phyloP scores from a whole-genome alignment of 257 asterid species.

The Knoxia roxburghii region DNA sequence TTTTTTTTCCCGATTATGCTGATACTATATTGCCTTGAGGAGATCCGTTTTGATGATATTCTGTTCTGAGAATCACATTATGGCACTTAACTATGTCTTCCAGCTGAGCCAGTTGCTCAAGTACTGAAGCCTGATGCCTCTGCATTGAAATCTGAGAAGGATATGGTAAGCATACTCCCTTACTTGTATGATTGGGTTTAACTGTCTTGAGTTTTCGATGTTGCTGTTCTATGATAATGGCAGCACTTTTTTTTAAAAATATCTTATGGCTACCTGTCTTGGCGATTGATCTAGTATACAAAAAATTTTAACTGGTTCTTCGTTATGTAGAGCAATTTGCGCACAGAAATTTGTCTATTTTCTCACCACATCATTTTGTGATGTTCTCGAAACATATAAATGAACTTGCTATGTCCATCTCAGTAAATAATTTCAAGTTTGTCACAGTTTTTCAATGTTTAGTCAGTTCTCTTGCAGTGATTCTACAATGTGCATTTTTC shows the following conservation, averaged over 20 bases:
- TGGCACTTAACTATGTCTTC: constrained; percentile 19
- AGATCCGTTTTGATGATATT: not conserved
- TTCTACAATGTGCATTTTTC: not conserved
- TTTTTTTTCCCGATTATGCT: not conserved
- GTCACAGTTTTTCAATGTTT: not conserved
- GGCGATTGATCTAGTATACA: no score
- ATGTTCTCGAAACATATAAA: no score
- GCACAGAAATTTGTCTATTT: no score
- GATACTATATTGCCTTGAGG: not conserved
- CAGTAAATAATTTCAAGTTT: not conserved
- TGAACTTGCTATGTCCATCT: not conserved
- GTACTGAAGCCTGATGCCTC: constrained; percentile 40
- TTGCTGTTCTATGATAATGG: not conserved
- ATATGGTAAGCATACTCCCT: constrained; percentile 32
- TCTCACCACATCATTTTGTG: no score
- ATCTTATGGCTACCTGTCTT: not conserved
- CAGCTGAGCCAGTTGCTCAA: constrained; percentile 48
- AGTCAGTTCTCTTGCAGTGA: not conserved
- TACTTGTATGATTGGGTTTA: not conserved
- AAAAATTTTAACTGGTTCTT: no score
- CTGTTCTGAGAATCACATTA: not conserved
- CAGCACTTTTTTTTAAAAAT: not conserved
- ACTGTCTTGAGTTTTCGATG: not conserved
- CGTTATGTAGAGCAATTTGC: no score
- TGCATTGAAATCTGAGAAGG: constrained; percentile 33